Conservation (phyloP, 2,329 filamentous ascomycete genomes). For the Diaporthe vexans region DNA sequence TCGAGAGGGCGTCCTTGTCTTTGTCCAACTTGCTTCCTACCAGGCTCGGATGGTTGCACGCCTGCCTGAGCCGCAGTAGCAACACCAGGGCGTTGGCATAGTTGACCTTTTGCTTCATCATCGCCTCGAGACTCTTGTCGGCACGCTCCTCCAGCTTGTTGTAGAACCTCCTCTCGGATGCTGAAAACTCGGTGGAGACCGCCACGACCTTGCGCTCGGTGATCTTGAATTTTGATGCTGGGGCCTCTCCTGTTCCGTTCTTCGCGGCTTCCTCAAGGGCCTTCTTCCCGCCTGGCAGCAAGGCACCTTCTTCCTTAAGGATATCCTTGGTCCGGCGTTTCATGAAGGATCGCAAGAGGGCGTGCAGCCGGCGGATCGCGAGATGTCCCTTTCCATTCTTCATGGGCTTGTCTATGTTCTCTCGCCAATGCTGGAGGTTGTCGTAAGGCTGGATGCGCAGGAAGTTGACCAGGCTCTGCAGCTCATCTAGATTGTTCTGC, state of each 20-base stretch:
- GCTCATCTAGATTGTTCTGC: slow-evolving; percentile 97
- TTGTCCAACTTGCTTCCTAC: slow-evolving; percentile 87
- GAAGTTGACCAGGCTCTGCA: slow-evolving; percentile 94
- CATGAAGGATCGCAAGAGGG: slow-evolving; percentile 93
- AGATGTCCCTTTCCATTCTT: slow-evolving; percentile 91
- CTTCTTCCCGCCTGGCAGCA: slow-evolving; percentile 81
- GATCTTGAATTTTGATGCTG: slow-evolving; percentile 84
- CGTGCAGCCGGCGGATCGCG: slow-evolving; percentile 88
- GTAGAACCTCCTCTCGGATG: slow-evolving; percentile 88
- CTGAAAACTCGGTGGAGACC: slow-evolving; percentile 82
- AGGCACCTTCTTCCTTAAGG: slow-evolving; percentile 86
- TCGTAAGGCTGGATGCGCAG: slow-evolving; percentile 93
- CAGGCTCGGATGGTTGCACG: slow-evolving; percentile 93
- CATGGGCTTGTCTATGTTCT: slow-evolving; percentile 90
- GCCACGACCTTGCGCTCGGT: slow-evolving; percentile 91
- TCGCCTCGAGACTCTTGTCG: slow-evolving; percentile 86
- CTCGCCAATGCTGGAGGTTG: slow-evolving; percentile 88
- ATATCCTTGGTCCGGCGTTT: slow-evolving; percentile 98
- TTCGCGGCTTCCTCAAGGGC: slow-evolving; percentile 58
- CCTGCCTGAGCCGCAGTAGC: slow-evolving; percentile 89
- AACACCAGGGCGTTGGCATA: slow-evolving; percentile 95
- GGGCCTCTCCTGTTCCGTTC: slow-evolving; percentile 62
- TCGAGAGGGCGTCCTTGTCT: slow-evolving; percentile 87
- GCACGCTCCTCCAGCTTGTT: slow-evolving; percentile 85
- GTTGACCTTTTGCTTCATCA: slow-evolving; percentile 88